Evolutionary conservation across 2,329 filamentous ascomycete species (phyloP).

Genomic region (Claviceps sp.): DNA sequence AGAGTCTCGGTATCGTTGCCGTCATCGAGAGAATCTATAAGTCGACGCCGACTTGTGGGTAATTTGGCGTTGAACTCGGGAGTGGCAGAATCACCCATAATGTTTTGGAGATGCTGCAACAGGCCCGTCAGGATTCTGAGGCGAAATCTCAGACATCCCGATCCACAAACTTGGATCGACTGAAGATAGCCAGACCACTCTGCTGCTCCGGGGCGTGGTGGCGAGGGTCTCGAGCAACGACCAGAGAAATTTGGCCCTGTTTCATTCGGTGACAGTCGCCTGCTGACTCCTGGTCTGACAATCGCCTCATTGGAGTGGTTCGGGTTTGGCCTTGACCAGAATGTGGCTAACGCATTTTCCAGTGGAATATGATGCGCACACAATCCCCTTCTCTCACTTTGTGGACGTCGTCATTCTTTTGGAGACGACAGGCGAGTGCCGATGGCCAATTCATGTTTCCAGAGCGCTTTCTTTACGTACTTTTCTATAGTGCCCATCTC

Average conservation of each 20-base stretch:
- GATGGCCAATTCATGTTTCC: neutral
- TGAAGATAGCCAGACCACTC: neutral
- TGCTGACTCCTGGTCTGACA: conserved; percentile 1
- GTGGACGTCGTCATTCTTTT: neutral
- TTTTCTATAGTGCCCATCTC: neutral
- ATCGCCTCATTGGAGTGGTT: neutral
- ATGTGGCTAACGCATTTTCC: neutral
- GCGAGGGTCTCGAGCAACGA: conserved; percentile 5
- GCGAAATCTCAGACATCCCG: neutral
- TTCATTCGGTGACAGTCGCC: conserved; percentile 1
- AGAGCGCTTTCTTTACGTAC: neutral
- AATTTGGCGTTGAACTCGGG: neutral
- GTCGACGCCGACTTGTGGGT: neutral
- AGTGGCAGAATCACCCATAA: neutral
- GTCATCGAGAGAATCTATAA: neutral
- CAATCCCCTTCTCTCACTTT: neutral
- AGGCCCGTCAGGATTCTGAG: neutral
- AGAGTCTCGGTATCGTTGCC: conserved; percentile 1
- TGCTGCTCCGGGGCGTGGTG: conserved; percentile 6
- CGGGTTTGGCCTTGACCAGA: neutral
- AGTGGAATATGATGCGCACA: neutral
- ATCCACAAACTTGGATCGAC: neutral
- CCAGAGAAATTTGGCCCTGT: conserved; percentile 1
- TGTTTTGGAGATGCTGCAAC: neutral
- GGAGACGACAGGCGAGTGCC: neutral